phyloP scores from a whole-genome alignment of 1,284 basidiomycete species.

The Volvariella volvacea region DNA sequence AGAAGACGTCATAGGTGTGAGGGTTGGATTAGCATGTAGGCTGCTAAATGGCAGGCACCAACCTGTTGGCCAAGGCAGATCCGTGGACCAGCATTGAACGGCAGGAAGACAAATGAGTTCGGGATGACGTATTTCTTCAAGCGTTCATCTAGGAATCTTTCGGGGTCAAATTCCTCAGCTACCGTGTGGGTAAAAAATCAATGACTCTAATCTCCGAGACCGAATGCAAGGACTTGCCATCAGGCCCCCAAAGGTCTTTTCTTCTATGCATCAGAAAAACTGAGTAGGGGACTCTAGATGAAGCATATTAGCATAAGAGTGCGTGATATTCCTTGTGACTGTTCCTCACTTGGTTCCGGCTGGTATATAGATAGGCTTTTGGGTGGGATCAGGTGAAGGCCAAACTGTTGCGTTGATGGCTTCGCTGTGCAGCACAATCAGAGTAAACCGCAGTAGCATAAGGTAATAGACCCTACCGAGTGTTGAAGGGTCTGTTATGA shows the following conservation, averaged over 20 bases:
- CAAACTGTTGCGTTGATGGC: slow-evolving; percentile 36
- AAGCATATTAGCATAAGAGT: no score
- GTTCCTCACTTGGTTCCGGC: slow-evolving; percentile 31
- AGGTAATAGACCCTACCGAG: slow-evolving; percentile 23
- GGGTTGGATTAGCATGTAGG: no score
- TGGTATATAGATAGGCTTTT: slow-evolving; percentile 48
- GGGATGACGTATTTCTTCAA: slow-evolving; percentile 30
- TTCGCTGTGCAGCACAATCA: slow-evolving; percentile 21
- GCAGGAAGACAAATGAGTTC: slow-evolving; percentile 35
- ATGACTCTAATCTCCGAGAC: no score
- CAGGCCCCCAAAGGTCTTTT: slow-evolving; percentile 48
- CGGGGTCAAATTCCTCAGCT: slow-evolving; percentile 38
- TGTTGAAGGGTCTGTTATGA: slow-evolving; percentile 38
- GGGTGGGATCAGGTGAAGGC: slow-evolving; percentile 32
- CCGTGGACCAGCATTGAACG: slow-evolving; percentile 36
- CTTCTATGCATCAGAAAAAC: slow-evolving; percentile 58
- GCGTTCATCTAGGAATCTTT: slow-evolving; percentile 33
- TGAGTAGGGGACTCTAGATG: slow-evolving; percentile 35
- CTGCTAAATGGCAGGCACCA: background rate
- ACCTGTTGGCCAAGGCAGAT: slow-evolving; percentile 38
- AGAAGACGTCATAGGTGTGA: slow-evolving; percentile 1
- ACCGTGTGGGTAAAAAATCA: background rate
- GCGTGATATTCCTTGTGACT: no score
- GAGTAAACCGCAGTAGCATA: background rate
- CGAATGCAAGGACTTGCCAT: no score